Evolutionary conservation across 78 protist genomes (phyloP), one percentile per base, ranked within the genome.

Genomic region (Dictyostelium brefeldianum): DNA sequence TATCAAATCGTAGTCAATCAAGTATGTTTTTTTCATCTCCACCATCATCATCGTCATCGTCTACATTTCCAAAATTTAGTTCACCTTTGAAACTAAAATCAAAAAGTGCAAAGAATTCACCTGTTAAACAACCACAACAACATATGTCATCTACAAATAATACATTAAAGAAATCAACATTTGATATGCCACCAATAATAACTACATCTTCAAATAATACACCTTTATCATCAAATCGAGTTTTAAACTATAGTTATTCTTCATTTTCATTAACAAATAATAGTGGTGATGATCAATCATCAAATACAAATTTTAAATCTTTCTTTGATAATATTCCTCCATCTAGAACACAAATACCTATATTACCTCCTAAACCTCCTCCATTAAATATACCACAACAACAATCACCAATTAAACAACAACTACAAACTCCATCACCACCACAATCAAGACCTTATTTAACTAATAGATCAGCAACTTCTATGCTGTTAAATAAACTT

Each of bases 1-100:
- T 62, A 25, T 62, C 70, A 10, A 62, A 25, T 62, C 70, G 70
- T 62, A 62, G 70, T 62, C 70, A 62, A 62, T 62, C 70, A 20
- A 62, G 70, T 62, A 31, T 9, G 12, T 14, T 22, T 62, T 62
- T 62, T 25, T 62, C 70, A 11, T 29, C 43, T 3, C 41, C 70
- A n/a, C 22, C 64, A 0, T 62, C 70, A 5, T 62, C 70, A 0
- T 62, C 70, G 0, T 62, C 41, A 0, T 62, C 70, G 9, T 62
- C 67, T 7, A 7, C 27, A 20, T 20, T 10, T 5, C 9, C 12
- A 0, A 59, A 22, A 59, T 59, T 59, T 59, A 25, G n/a, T 8
- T 56, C n/a, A 20, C 27, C 14, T 53, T 53, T 18, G 18, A 4
- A 25, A n/a, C 8, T 59, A 22, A 59, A 59, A 59, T 22, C 69